Conservation (phyloP, 805 yeast genomes). For the Metschnikowia vanudenii region DNA sequence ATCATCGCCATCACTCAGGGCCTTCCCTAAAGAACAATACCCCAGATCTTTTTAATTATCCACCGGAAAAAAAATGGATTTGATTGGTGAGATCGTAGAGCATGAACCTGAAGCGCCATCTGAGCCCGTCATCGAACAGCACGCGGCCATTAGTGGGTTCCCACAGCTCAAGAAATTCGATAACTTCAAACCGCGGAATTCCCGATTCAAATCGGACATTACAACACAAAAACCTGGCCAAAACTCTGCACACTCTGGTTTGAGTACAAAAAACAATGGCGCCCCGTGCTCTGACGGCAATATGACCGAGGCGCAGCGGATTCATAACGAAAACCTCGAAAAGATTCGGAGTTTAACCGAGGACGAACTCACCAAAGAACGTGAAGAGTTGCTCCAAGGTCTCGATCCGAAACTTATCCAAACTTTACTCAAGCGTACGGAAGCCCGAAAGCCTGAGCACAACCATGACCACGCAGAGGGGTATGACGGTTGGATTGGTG, state of each 20-base stretch:
- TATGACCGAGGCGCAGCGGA: constrained; percentile 62
- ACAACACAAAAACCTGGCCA: background rate
- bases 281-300: too few relatives aligned
- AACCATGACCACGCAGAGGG: constrained; percentile 40
- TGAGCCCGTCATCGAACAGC: constrained; percentile 16
- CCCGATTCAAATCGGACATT: constrained; percentile 10
- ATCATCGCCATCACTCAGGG: too few relatives aligned
- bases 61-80: constrained; percentile 66
- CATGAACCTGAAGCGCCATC: constrained; percentile 43
- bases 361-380: constrained; percentile 62
- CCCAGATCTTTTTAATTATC: too few relatives aligned
- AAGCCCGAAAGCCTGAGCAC: constrained; percentile 41
- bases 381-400: constrained; percentile 61
- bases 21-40: too few relatives aligned
- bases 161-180: constrained; percentile 34
- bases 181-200: constrained; percentile 18
- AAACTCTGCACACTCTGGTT: background rate
- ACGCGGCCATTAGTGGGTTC: constrained; percentile 29
- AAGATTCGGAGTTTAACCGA: constrained; percentile 59
- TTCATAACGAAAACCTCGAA: constrained; percentile 73
- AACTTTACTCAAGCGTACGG: constrained; percentile 55
- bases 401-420: constrained; percentile 69
- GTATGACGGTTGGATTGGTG: constrained; percentile 40
- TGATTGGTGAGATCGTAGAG: constrained; percentile 72
- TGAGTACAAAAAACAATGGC: background rate